These are phyloP conservation scores for Ceratocystis ficicola DNA, from an alignment of 2,329 filamentous ascomycete genomes.

Conservation along the genomic window DNA sequence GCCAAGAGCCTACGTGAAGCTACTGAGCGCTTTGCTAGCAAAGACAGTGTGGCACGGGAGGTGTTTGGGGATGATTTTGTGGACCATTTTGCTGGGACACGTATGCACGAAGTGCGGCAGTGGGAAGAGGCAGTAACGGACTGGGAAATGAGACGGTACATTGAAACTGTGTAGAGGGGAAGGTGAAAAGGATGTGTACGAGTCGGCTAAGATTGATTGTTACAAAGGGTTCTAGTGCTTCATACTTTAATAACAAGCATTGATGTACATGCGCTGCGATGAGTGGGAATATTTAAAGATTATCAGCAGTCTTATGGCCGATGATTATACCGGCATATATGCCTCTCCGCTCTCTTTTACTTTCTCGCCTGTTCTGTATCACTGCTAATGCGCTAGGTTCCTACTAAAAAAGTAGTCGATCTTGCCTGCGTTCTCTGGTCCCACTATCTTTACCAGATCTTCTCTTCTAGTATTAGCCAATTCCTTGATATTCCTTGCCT, in stretches of 20 bases:
- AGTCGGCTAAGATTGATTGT: too few relatives aligned
- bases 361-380: background rate
- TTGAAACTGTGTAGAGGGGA: slow-evolving; percentile 52
- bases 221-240: too few relatives aligned
- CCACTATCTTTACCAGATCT: slow-evolving; percentile 62
- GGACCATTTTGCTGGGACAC: slow-evolving; percentile 83
- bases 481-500: slow-evolving; percentile 64
- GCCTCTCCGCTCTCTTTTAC: too few relatives aligned
- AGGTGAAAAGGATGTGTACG: too few relatives aligned
- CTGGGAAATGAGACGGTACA: slow-evolving; percentile 74
- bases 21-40: slow-evolving; percentile 60
- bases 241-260: too few relatives aligned
- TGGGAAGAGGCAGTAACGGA: slow-evolving; percentile 97
- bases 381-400: slow-evolving; percentile 28
- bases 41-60: slow-evolving; percentile 78
- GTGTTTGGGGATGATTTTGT: slow-evolving; percentile 93
- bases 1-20: slow-evolving; percentile 81
- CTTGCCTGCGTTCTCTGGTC: slow-evolving; percentile 61
- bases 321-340: too few relatives aligned
- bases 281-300: too few relatives aligned
- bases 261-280: too few relatives aligned
- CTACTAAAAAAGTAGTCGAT: slow-evolving; percentile 71
- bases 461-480: slow-evolving; percentile 73
- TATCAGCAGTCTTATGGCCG: too few relatives aligned
- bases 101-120: slow-evolving; percentile 77